Evolutionary conservation across 176 grass and related monocot species (phyloP), one percentile per base, ranked within the genome.

Genomic region (Tillandsia fasciculata): DNA sequence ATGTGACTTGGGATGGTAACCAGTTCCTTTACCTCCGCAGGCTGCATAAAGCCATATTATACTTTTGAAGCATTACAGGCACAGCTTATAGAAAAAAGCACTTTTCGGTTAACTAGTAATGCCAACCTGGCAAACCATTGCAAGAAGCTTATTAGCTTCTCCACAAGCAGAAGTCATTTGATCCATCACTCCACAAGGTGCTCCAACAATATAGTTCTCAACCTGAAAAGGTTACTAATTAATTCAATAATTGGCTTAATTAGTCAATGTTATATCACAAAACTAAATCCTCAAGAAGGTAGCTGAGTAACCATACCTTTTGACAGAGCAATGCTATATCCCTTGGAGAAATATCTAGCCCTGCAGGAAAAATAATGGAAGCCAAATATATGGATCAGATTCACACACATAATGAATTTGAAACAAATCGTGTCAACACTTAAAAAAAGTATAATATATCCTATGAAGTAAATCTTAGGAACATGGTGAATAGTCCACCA

Each of bases 91-190:
- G 56, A 20, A 59, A 18, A 9, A 1, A 9, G 56, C 15, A 59
- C 56, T 59, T 59, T 70, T 72, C 15, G 24, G n/a, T 50, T 74
- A 50, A 23, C 26, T 53, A 65, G 12, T 33, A 26, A 76, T 33
- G 33, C 74, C 73, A 79, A 97, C 93, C 93, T 97, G 93, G 76
- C 93, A 97, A 90, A 97, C 86, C 94, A 97, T 97, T 22, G 86
- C 94, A 79, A 97, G 89, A 68, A 97, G 73, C 74, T 97, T 92
- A 74, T 92, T 87, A 78, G 89, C 82, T 83, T 97, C 89, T 68
- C 94, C 94, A 67, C 94, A 97, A 69, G 94, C 94, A 79, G 94
- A 92, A 80, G 94, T 82, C 86, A 97, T 97, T 76, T 97, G 94
- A 71, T 97, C 94, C 94, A 97, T 97, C 33, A 97, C 86, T 23